These are phyloP conservation scores for Daedalea quercina DNA, from an alignment of 768 basidiomycete species.

Conservation along the genomic window DNA sequence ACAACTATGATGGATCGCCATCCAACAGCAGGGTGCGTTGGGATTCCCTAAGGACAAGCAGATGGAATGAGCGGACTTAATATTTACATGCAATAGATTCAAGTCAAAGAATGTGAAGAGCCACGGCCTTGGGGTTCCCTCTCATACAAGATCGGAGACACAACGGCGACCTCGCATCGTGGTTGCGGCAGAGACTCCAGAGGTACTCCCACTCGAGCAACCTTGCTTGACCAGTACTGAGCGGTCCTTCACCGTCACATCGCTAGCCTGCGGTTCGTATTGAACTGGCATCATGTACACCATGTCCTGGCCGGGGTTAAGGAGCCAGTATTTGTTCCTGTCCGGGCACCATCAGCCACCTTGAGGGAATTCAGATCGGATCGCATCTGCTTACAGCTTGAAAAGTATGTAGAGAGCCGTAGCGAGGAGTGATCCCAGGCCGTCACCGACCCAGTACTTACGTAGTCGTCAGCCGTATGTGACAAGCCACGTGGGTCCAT, in stretches of 20 bases:
- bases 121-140: no score
- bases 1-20: no score
- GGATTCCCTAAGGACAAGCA: no score
- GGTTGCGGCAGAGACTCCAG: background rate
- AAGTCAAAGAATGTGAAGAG: no score
- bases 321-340: slow-evolving; percentile 34
- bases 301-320: slow-evolving; percentile 44
- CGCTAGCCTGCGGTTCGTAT: no score
- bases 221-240: no score
- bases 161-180: background rate
- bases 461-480: background rate
- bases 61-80: no score
- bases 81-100: no score
- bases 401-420: slow-evolving; percentile 50
- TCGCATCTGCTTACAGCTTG: slow-evolving; percentile 34
- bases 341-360: background rate
- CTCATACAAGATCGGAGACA: background rate
- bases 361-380: background rate
- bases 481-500: background rate
- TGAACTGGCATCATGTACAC: slow-evolving; percentile 5
- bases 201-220: background rate
- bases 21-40: no score
- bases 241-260: no score
- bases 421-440: slow-evolving; percentile 56
- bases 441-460: slow-evolving; percentile 69